Evolutionary conservation across 345 rosid genomes (phyloP), one percentile per base, ranked within the genome.

Genomic region (Reutealis trisperma): DNA sequence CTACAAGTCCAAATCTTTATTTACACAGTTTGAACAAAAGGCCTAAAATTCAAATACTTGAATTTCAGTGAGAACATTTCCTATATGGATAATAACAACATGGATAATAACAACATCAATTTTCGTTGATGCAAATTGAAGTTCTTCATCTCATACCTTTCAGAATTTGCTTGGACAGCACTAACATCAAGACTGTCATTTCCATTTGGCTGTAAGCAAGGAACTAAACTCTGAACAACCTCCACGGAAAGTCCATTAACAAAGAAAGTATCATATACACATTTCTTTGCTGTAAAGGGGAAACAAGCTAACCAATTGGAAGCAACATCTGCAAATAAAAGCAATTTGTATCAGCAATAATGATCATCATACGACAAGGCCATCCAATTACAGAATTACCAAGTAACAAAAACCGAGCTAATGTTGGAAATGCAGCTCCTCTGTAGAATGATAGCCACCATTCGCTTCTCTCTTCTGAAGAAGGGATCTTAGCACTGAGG

Each of bases 291-390:
- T 66, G 98, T 87, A 72, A 87, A 69, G 55, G 99, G 88, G 86
- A 96, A 96, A 84, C 97, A 96, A 70, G 97, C 80, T 3, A 96
- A 87, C 98, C 98, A 96, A 84, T 90, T 85, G 78, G 93, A 87
- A 74, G 98, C 90, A 77, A 93, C 85, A 88, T 96, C 99, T 95
- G 89, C 86, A 83, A 37, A 55, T 76, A 75, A 73, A 63, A 59
- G 25, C 22, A 70, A 61, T 27, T 59, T 18, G 16, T 65, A 67
- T 73, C 12, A 84, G 41, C 49, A 72, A 79, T 55, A 77, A 75
- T 18, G 21, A 11, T 22, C 34, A 60, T 34, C 51, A 65, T 37
- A 37, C 41, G 18, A 30, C 37, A 62, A 64, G 22, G 41, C 6
- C 5, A 63, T 63, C 14, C 10, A 42, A 1, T 8, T 15, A 54